Base-by-base conservation (phyloP, 2,329 filamentous ascomycete genomes). In the Colletotrichum truncatum region DNA sequence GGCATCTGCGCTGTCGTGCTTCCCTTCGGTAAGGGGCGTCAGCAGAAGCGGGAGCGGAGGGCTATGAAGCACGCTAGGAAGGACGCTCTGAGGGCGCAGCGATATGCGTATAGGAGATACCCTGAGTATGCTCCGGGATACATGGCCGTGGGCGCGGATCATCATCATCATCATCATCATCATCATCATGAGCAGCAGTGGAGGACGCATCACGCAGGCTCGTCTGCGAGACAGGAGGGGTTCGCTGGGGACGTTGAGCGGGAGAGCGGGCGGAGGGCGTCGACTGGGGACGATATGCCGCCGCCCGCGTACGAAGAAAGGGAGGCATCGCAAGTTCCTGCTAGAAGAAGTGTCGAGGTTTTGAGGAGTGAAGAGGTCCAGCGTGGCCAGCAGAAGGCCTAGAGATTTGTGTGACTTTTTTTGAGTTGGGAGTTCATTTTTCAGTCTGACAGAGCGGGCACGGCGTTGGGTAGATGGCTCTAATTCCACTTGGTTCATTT, bases 11-110 rank as follows among this genome's bases (percentile, higher is more conserved):
- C 54, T 36, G 54, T 67, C 3, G 53, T 49, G 14, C 38, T 45
- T 9, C 64, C 64, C 21, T 46, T 65, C 16, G 67, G 62, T 14
- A 54, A 52, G 12, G 57, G 61, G 7, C 67, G 67, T 21, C 52
- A 68, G 41, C 45, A 46, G 12, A 68, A 45, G 34, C 43, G 57
- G 14, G 60, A 70, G 46, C 51, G 58, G 10, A 41, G 43, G 9
- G 58, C 51, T 4, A 28, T 43, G 28, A 36, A 30, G 14, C 57
- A 68, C 23, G 62, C 58, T n/a, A 28, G 36, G 28, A 36, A 30
- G 14, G 54, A 68, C 23, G 62, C 58, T n/a, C 25, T 23, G 1
- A 66, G 46, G 55, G 68, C 62, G 11, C 54, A 56, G 61, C 49
- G 43, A 14, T 55, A 36, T 49, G 36, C 55, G 2, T 52, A 41